phyloP scores from a whole-genome alignment of 129 eudicot species.

The Tanacetum coccineum region DNA sequence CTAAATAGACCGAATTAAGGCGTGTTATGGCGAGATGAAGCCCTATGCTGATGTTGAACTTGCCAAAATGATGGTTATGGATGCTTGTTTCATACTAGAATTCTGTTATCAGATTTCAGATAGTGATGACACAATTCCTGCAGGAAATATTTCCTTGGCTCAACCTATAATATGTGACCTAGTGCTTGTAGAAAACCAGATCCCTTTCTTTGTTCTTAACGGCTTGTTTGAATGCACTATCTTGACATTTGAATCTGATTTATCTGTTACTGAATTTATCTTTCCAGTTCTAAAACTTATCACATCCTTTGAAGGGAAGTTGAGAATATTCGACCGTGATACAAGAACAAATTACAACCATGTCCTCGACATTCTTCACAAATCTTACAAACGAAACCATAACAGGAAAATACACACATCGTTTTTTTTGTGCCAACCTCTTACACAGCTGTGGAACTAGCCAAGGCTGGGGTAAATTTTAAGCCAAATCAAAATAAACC shows the following conservation, averaged over 20 bases:
- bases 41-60: neutral
- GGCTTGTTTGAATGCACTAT: conserved; percentile 6
- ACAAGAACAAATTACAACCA: neutral
- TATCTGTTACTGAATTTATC: neutral
- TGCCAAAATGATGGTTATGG: conserved; percentile 21
- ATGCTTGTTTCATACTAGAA: conserved; percentile 22
- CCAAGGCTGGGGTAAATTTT: conserved; percentile 3
- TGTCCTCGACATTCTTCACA: conserved; percentile 11
- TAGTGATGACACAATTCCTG: neutral
- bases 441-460: neutral
- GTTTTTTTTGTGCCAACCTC: neutral
- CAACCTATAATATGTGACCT: neutral
- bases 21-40: too few relatives aligned
- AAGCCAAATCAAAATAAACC: neutral
- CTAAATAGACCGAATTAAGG: too few relatives aligned
- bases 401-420: too few relatives aligned
- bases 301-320: neutral
- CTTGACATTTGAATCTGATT: neutral
- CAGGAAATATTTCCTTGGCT: neutral
- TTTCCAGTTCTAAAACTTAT: neutral
- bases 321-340: neutral
- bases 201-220: conserved; percentile 13
- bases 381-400: neutral
- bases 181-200: conserved; percentile 18
- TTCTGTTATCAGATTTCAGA: neutral